phyloP scores from a whole-genome alignment of 805 yeast genomes.

The Candida loeiensis region DNA sequence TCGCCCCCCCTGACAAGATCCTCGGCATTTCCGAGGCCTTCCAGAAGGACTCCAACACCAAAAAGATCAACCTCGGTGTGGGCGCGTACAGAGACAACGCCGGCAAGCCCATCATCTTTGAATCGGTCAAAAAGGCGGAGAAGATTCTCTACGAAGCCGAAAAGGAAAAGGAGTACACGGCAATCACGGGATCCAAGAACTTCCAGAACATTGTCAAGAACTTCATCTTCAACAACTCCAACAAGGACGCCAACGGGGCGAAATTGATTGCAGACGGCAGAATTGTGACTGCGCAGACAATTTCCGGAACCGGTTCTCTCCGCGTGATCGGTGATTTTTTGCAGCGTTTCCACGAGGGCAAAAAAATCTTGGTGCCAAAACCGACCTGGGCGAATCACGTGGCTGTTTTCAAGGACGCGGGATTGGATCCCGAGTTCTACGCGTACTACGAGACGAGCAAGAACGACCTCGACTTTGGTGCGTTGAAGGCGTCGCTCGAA shows the following conservation, averaged over 20 bases:
- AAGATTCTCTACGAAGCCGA: constrained; percentile 43
- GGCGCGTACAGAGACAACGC: constrained; percentile 91
- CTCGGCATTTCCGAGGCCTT: constrained; percentile 74
- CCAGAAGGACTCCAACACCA: constrained; percentile 58
- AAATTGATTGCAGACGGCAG: constrained; percentile 56
- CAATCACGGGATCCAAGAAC: constrained; percentile 72
- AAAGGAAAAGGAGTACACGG: constrained; percentile 79
- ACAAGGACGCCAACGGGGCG: constrained; percentile 51
- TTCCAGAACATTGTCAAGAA: constrained; percentile 66
- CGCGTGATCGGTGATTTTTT: constrained; percentile 81
- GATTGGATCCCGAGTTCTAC: constrained; percentile 60
- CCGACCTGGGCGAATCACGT: constrained; percentile 96
- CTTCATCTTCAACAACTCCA: constrained; percentile 64
- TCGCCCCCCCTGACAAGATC: constrained; percentile 82
- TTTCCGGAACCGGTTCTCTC: constrained; percentile 94
- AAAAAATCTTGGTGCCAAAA: constrained; percentile 67
- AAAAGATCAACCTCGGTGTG: constrained; percentile 66
- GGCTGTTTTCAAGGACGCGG: constrained; percentile 73
- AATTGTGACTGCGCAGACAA: constrained; percentile 80
- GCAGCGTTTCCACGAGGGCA: constrained; percentile 50
- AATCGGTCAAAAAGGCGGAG: constrained; percentile 70
- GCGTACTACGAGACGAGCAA: constrained; percentile 63
- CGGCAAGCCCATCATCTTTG: constrained; percentile 88
- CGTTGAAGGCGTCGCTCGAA: constrained; percentile 56
- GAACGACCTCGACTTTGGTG: constrained; percentile 63